Percentiles rank a stretch among this genome's conserved stretches.
phyloP scores from a whole-genome alignment of 148 eudicot genomes.

The Chenopodium formosanum region DNA sequence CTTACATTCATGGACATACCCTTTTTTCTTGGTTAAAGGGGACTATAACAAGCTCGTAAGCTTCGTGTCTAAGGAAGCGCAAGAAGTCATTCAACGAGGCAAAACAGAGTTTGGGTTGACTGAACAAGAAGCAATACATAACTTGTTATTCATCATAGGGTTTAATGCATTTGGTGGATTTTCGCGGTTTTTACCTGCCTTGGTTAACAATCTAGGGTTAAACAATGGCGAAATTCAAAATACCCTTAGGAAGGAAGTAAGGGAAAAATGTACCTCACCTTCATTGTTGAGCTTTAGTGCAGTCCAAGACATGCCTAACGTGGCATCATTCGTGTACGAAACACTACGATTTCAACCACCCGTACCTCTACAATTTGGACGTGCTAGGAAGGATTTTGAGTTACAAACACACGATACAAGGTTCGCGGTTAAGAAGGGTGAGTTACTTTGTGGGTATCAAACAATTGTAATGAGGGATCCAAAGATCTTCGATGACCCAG shows the following conservation, averaged over 20 bases:
- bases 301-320: conserved; percentile 51
- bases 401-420: conserved; percentile 54
- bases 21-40: conserved; percentile 59
- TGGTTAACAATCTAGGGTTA: conserved; percentile 37
- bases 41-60: conserved; percentile 56
- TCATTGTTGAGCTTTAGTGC: conserved; percentile 36
- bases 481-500: conserved; percentile 66
- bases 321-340: conserved; percentile 76
- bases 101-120: conserved; percentile 54
- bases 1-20: conserved; percentile 75
- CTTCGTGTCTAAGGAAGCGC: conserved; percentile 54
- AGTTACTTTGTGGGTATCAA: conserved; percentile 82
- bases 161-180: conserved; percentile 88
- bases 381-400: conserved; percentile 74
- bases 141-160: conserved; percentile 66
- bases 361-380: conserved; percentile 65
- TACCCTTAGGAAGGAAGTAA: conserved; percentile 54
- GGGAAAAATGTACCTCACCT: conserved; percentile 28
- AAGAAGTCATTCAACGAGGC: conserved; percentile 45
- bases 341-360: conserved; percentile 72
- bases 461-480: conserved; percentile 71
- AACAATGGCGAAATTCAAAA: conserved; percentile 45
- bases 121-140: conserved; percentile 56
- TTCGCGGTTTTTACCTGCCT: conserved; percentile 43
- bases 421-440: conserved; percentile 76